These are phyloP conservation scores for Clavispora carvajalis DNA, from an alignment of 805 yeast genomes.

Conservation along the genomic window DNA sequence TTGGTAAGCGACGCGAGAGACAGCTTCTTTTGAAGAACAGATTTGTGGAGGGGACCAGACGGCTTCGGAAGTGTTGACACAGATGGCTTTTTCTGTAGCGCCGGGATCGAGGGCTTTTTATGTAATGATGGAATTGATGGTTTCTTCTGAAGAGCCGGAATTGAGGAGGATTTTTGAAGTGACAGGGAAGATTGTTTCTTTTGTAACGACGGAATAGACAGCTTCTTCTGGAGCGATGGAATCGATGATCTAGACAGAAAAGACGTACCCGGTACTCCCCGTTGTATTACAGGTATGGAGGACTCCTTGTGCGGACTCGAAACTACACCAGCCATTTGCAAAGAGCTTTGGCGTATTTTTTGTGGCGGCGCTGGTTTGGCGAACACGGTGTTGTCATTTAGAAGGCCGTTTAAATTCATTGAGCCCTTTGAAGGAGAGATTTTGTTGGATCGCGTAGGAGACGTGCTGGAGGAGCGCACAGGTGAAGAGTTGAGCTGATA, in stretches of 20 bases:
- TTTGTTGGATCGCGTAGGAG: conserved; percentile 10
- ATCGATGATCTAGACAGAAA: conserved; percentile 1
- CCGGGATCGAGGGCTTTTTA: conserved; percentile 10
- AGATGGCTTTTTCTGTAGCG: not conserved
- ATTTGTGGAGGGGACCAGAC: conserved; percentile 2
- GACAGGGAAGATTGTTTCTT: conserved; percentile 3
- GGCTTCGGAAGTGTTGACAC: conserved; percentile 5
- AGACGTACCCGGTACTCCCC: conserved; percentile 16
- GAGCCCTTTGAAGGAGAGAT: conserved; percentile 40
- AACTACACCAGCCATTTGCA: conserved; percentile 33
- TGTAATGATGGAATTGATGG: not conserved
- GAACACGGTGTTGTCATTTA: conserved; percentile 19
- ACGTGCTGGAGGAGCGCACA: conserved; percentile 1
- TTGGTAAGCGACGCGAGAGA: conserved; percentile 11
- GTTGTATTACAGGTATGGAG: conserved; percentile 3
- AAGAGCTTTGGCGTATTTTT: conserved; percentile 23
- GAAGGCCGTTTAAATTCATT: conserved; percentile 29
- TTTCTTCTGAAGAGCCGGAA: conserved; percentile 1
- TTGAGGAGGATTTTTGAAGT: too few species aligned
- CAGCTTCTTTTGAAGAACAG: conserved; percentile 16
- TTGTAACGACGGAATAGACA: conserved; percentile 4
- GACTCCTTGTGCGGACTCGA: not conserved
- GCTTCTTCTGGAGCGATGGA: conserved; percentile 5
- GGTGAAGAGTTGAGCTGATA: not conserved
- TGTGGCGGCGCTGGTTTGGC: conserved; percentile 22